Conservation (phyloP, 805 yeast species). For the Kodamaea kaohsiungensis region DNA sequence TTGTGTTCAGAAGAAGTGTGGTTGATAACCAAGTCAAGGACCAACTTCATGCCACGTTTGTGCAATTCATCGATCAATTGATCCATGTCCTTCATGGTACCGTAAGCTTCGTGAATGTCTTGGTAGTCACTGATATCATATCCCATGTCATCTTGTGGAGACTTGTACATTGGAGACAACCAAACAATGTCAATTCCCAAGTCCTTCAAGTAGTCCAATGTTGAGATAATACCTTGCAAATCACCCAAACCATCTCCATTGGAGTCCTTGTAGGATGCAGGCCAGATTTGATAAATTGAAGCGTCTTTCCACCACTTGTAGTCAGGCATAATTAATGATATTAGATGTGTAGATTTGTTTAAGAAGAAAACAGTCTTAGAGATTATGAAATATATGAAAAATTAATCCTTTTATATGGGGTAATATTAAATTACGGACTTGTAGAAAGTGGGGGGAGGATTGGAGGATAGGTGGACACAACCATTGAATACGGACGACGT, state of each 20-base stretch:
- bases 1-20: slow-evolving; percentile 57
- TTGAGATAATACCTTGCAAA: slow-evolving; percentile 52
- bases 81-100: slow-evolving; percentile 55
- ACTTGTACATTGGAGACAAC: slow-evolving; percentile 59
- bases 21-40: slow-evolving; percentile 59
- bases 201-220: slow-evolving; percentile 50
- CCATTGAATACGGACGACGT: background rate
- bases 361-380: background rate
- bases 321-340: slow-evolving; percentile 15
- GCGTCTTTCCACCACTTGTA: slow-evolving; percentile 58
- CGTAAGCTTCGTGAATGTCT: slow-evolving; percentile 52
- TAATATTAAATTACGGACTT: too few relatives aligned
- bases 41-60: slow-evolving; percentile 50
- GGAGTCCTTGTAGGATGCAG: slow-evolving; percentile 60
- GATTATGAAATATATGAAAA: background rate
- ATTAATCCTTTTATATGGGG: background rate
- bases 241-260: slow-evolving; percentile 63
- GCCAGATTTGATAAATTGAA: slow-evolving; percentile 59
- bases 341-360: background rate
- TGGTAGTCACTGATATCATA: slow-evolving; percentile 59
- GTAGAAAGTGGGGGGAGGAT: too few relatives aligned
- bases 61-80: slow-evolving; percentile 48
- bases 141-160: slow-evolving; percentile 65
- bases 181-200: slow-evolving; percentile 55
- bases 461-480: background rate